Evolutionary conservation across 345 rosid species (phyloP).

Genomic region (Salix suchowensis): DNA sequence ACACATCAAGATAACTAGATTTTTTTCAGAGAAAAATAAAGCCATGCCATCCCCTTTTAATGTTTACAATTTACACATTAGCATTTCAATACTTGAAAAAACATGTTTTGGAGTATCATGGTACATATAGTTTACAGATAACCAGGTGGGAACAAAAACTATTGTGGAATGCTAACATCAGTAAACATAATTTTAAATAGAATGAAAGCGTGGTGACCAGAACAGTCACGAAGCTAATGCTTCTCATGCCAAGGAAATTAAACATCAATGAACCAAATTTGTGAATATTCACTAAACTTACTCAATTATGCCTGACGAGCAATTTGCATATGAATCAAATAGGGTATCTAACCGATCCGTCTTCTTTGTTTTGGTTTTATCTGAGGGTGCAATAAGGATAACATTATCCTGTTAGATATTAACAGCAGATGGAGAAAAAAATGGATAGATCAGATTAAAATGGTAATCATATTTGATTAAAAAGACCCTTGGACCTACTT

Average conservation of each 20-base stretch:
- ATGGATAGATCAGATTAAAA: neutral
- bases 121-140: neutral
- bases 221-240: neutral
- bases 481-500: neutral
- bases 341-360: conserved; percentile 22
- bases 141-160: neutral
- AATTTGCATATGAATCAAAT: conserved; percentile 38
- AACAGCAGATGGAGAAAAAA: neutral
- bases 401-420: neutral
- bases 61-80: neutral
- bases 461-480: neutral
- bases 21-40: neutral
- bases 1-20: neutral
- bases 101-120: neutral
- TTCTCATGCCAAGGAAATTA: neutral
- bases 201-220: neutral
- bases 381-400: conserved; percentile 8
- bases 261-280: neutral
- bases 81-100: neutral
- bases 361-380: conserved; percentile 29
- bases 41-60: neutral
- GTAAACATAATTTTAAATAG: neutral
- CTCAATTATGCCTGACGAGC: conserved; percentile 40
- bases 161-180: neutral
- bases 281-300: conserved; percentile 19